phyloP scores from a whole-genome alignment of 257 asterid genomes.

The Sherardia arvensis region DNA sequence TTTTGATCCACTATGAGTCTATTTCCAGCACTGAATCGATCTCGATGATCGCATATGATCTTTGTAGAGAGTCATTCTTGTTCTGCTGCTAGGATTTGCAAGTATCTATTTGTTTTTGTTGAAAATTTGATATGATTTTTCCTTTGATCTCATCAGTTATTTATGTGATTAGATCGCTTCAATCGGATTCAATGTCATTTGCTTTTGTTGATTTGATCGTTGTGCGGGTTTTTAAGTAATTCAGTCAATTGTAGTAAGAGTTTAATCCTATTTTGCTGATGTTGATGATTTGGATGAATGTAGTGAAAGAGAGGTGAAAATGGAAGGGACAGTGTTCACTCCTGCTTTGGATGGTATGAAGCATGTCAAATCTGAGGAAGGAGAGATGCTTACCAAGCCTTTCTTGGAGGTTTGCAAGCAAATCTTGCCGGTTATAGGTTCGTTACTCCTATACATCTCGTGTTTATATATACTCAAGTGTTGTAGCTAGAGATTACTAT shows the following conservation, averaged over 20 bases:
- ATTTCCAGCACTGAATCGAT: not conserved
- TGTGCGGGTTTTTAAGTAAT: not conserved
- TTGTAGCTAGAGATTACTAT: not conserved
- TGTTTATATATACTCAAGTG: not conserved
- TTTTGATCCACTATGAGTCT: not conserved
- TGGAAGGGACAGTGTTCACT: slow-evolving; percentile 83
- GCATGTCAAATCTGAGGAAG: slow-evolving; percentile 73
- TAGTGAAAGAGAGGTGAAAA: slow-evolving; percentile 12
- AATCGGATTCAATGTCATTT: not conserved
- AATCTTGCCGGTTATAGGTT: slow-evolving; percentile 83
- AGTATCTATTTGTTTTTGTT: not conserved
- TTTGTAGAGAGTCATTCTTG: not conserved
- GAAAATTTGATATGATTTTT: not conserved
- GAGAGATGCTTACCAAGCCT: slow-evolving; percentile 75
- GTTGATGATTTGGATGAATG: not conserved
- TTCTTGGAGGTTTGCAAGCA: slow-evolving; percentile 91
- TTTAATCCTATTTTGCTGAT: not conserved
- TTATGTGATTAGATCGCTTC: not conserved
- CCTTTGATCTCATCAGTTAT: slow-evolving; percentile 1
- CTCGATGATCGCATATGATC: slow-evolving; percentile 1
- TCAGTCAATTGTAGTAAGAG: too few species aligned
- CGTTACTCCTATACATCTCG: slow-evolving; percentile 28
- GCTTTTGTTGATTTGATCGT: not conserved
- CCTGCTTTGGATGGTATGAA: slow-evolving; percentile 93
- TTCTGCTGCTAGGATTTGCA: not conserved